These are phyloP conservation scores for Leccinum variicolor DNA, from an alignment of 768 basidiomycete species.

Conservation along the genomic window DNA sequence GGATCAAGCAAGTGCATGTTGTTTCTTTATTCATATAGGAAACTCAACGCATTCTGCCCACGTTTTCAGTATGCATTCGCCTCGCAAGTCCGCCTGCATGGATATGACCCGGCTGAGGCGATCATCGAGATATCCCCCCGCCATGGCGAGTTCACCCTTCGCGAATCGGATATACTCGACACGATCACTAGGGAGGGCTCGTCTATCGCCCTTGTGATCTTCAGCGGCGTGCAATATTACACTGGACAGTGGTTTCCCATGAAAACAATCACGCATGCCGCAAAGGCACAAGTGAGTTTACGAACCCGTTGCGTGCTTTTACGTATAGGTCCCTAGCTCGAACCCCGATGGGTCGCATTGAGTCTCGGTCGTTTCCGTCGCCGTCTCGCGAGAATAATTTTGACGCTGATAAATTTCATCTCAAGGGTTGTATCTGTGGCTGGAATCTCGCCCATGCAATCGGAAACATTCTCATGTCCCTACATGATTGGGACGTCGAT, in stretches of 20 bases:
- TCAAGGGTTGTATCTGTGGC: conserved; percentile 89
- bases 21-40: conserved; percentile 7
- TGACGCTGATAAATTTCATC: conserved; percentile 12
- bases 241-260: conserved; percentile 96
- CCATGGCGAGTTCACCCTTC: conserved; percentile 77
- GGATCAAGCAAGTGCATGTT: conserved; percentile 68
- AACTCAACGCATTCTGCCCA: conserved; percentile 9
- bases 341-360: conserved; percentile 2
- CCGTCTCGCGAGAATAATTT: conserved; percentile 6
- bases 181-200: conserved; percentile 68
- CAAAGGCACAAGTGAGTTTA: conserved; percentile 69
- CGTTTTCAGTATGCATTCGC: conserved; percentile 83
- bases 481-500: conserved; percentile 94
- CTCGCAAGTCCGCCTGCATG: conserved; percentile 84
- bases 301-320: conserved; percentile 19
- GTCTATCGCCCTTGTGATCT: conserved; percentile 85
- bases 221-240: conserved; percentile 96
- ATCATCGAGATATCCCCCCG: conserved; percentile 81
- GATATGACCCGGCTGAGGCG: conserved; percentile 65
- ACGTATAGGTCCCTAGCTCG: conserved; percentile 21
- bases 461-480: conserved; percentile 85
- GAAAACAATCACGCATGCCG: conserved; percentile 74
- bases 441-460: conserved; percentile 97
- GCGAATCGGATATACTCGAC: conserved; percentile 85
- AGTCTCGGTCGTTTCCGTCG: conserved; percentile 7